Conservation (phyloP, 768 basidiomycete genomes). For the Pisolithus orientalis region DNA sequence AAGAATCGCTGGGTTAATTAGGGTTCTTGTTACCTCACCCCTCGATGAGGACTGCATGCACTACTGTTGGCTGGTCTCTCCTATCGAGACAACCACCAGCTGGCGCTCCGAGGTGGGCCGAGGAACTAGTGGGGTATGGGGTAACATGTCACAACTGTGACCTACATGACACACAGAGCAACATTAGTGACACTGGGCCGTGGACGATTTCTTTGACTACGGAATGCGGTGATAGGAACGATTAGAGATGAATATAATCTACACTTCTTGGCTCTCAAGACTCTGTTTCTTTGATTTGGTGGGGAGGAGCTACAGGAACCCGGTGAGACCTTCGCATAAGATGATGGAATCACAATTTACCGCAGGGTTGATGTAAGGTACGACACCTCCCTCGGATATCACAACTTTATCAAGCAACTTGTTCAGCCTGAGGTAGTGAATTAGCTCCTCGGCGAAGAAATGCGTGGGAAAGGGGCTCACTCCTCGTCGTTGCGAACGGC, state of each 20-base stretch:
- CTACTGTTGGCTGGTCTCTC: too few relatives aligned
- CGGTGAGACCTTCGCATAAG: background rate
- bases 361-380: slow-evolving; percentile 72
- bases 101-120: too few relatives aligned
- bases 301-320: slow-evolving; percentile 20
- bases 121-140: background rate
- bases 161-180: background rate
- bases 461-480: slow-evolving; percentile 31
- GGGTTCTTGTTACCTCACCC: too few relatives aligned
- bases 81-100: too few relatives aligned
- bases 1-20: background rate
- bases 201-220: background rate
- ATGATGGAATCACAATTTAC: slow-evolving; percentile 17
- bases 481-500: slow-evolving; percentile 95
- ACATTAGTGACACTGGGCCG: background rate
- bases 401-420: slow-evolving; percentile 74
- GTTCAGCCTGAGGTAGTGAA: slow-evolving; percentile 43
- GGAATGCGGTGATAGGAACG: background rate
- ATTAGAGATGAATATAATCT: slow-evolving; percentile 1
- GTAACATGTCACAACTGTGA: background rate
- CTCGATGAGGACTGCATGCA: too few relatives aligned
- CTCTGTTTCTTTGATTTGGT: slow-evolving; percentile 27
- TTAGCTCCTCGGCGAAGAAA: background rate
- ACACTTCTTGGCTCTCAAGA: slow-evolving; percentile 28
- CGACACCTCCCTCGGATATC: slow-evolving; percentile 94